Base-by-base conservation (phyloP, 768 basidiomycete genomes). In the Mycena polygramma region DNA sequence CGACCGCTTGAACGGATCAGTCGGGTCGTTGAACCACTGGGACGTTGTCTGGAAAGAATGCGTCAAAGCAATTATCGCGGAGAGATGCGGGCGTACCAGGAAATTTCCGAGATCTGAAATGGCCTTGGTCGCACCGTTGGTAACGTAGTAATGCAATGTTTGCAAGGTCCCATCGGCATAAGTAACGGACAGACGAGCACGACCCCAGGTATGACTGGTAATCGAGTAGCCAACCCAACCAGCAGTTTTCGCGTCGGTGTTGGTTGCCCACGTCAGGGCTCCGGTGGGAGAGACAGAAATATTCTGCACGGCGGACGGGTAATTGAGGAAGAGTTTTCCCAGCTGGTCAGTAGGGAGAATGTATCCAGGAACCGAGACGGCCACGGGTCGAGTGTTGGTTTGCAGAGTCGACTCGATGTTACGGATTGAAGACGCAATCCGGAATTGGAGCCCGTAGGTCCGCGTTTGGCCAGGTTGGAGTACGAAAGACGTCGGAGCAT, bases 381-480 rank as follows among this genome's bases (percentile, higher is more conserved):
- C 87, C 24, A 88, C 84, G 13, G 88, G 88, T 36, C 82, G 83
- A 43, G 76, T 71, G 37, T 83, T 83, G 19, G 77, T 74, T 53
- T 80, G 79, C 1, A 89, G 73, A 17, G 85, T 84, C 57, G 74
- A 68, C 70, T 89, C 88, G 58, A 89, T 87, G 15, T 70, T 79
- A 19, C 85, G 84, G 69, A 89, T 89, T 11, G 85, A 86, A 13
- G 84, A 76, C 0, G 86, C 84, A n/a, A 88, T 74, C 35, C 79
- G 80, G 76, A 89, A 89, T 72, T 86, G 82, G 8, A 89, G 75
- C 39, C 88, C 88, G 66, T 88, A 89, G 0, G 87, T 88, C 15
- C 85, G 84, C 11, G 81, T 85, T 70, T 87, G 77, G 0, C 84
- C 84, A 7, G 87, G 81, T 37, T 84, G 80, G 8, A 89, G 81